Evolutionary conservation across 2,329 filamentous ascomycete species (phyloP), one percentile per base, ranked within the genome.

Genomic region (Zymoseptoria pseudotritici): DNA sequence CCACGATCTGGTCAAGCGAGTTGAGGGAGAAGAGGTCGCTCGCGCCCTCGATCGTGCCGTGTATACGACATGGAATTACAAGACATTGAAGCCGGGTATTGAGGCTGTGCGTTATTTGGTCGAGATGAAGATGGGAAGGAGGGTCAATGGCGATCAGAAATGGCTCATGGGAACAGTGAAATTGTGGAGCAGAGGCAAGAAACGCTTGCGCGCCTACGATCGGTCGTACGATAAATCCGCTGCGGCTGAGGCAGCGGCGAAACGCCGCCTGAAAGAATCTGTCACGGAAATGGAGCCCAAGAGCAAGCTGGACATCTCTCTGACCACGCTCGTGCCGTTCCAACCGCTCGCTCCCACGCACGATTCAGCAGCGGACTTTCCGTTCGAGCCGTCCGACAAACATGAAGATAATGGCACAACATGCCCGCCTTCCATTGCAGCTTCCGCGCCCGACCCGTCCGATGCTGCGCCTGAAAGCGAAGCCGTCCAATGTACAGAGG

Each of bases 11-110:
- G 75, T 82, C 20, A 63, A 66, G 36, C 62, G 71, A 24, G 66
- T 77, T 13, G 81, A 83, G 62, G 77, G 78, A 0, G 60, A 70
- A 3, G 71, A 75, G 20, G 72, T 78, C 5, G 76, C 78, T 10
- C 64, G 68, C 9, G 63, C 67, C 50, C 61, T 76, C 10, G 72
- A 75, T 52, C 55, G 58, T 11, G 46, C 65, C 2, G 65, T 73
- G 3, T 66, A 54, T 19, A 53, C 52, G 31, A 8, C 61, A 5
- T 66, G 66, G 66, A 57, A n/a, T 17, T 7, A 46, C 13, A 46
- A 46, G 36, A n/a, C 17, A n/a, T 17, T 46, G 36, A 17, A 7
- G 13, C 5, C 36, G 11, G 36, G 36, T 7, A 13, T 46, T 6
- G 36, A 17, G 6, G 36, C 2, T 7, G 36, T 46, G 36, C 36